Percentiles rank a stretch among this genome's conserved stretches.
Conservation (phyloP, 2,329 filamentous ascomycete species). For the Talaromyces sp. region DNA sequence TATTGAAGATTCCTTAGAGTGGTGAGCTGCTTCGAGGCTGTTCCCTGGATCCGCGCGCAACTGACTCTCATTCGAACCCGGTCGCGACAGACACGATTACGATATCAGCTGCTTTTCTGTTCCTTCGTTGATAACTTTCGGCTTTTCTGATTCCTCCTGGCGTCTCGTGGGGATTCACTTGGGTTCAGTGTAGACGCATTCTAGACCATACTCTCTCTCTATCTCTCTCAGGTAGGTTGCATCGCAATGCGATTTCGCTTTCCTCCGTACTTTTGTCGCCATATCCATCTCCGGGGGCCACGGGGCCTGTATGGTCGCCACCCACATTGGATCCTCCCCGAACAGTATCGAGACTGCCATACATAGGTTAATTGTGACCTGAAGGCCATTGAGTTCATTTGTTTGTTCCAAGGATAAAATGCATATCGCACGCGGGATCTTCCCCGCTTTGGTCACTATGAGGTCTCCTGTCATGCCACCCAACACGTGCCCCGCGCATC, state of each 20-base stretch:
- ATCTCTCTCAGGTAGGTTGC: conserved; percentile 12
- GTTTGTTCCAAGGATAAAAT: background rate
- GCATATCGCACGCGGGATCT: background rate
- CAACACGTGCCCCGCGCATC: conserved; percentile 14
- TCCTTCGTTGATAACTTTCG: conserved; percentile 18
- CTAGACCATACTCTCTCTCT: background rate
- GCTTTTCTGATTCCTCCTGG: background rate
- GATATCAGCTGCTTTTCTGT: conserved; percentile 18
- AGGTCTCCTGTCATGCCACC: conserved; percentile 21
- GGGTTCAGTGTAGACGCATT: conserved; percentile 10
- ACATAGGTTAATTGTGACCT: background rate
- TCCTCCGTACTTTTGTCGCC: background rate
- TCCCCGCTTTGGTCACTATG: conserved; percentile 10
- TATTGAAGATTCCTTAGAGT: conserved; percentile 31
- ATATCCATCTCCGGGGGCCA: no score
- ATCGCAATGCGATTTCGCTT: background rate
- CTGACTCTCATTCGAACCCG: background rate
- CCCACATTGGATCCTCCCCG: no score
- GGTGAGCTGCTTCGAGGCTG: conserved; percentile 32
- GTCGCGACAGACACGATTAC: conserved; percentile 32
- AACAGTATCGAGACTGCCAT: background rate
- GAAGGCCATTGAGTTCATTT: background rate
- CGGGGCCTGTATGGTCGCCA: no score
- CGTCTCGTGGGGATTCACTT: conserved; percentile 6
- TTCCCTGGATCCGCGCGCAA: background rate